Evolutionary conservation across 1,139 yeast genomes (phyloP).

Genomic region (Magnusiomyces clavatus): DNA sequence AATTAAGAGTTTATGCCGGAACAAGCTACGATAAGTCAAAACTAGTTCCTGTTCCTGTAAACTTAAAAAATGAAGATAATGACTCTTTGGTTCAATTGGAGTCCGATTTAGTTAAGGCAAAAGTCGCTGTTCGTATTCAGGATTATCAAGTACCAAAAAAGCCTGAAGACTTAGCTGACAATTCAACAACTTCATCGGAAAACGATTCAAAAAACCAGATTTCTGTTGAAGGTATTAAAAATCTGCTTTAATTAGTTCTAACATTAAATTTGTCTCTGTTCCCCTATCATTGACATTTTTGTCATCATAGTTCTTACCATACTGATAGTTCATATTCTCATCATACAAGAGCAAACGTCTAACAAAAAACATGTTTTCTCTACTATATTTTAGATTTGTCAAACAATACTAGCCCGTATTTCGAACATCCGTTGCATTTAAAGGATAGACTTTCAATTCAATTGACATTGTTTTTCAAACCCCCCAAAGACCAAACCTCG

Average conservation of each 20-base stretch:
- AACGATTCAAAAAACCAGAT: background rate
- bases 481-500: background rate
- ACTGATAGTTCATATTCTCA: no score
- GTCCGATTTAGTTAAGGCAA: conserved; percentile 7
- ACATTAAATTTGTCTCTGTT: no score
- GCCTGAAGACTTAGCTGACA: background rate
- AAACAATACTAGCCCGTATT: conserved; percentile 18
- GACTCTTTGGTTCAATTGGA: conserved; percentile 2
- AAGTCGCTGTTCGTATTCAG: conserved; percentile 12
- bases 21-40: conserved; percentile 1
- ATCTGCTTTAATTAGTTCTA: background rate
- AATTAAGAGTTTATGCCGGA: conserved; percentile 1
- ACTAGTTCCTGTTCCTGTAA: background rate
- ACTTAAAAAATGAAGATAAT: background rate
- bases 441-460: conserved; percentile 28
- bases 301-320: no score
- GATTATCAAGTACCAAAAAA: conserved; percentile 8
- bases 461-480: conserved; percentile 25
- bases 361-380: no score
- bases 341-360: no score
- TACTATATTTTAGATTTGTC: background rate
- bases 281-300: no score
- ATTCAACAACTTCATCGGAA: background rate
- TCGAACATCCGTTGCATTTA: conserved; percentile 19
- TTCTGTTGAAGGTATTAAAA: background rate